These are phyloP conservation scores for Vanrija humicola DNA, from an alignment of 1,284 basidiomycete genomes.

Conservation along the genomic window DNA sequence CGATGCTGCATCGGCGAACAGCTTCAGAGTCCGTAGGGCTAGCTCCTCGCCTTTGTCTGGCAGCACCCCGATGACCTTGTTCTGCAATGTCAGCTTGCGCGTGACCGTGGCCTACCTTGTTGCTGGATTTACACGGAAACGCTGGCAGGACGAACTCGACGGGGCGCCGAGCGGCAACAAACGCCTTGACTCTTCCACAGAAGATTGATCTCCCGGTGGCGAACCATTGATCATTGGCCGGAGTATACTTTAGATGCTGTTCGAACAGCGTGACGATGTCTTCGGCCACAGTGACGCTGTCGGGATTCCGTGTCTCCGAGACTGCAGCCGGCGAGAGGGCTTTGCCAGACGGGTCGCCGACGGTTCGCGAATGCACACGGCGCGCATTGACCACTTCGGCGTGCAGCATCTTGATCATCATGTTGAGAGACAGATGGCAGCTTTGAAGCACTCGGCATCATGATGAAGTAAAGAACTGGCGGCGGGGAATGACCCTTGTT, in stretches of 20 bases:
- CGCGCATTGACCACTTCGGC: no score
- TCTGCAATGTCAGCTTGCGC: neutral
- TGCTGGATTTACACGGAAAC: slow-evolving; percentile 4
- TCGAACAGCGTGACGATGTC: neutral
- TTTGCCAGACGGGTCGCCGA: no score
- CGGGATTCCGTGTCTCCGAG: neutral
- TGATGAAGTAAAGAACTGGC: no score
- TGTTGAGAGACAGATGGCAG: no score
- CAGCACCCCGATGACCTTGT: neutral
- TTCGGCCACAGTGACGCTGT: neutral
- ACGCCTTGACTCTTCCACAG: neutral
- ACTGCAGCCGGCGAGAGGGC: no score
- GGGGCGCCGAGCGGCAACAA: neutral
- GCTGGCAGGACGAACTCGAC: slow-evolving; percentile 5
- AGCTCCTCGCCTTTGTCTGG: slow-evolving; percentile 7
- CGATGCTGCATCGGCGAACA: neutral
- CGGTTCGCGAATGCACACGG: no score
- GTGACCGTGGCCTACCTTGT: neutral
- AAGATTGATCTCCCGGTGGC: neutral
- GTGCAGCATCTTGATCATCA: no score
- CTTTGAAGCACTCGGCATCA: no score
- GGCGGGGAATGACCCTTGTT: no score
- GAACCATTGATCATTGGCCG: neutral
- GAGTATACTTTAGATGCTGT: neutral
- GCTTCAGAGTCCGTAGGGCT: neutral